These are phyloP conservation scores for Aspergillus panamensis DNA, from an alignment of 495 filamentous ascomycete genomes.

Conservation along the genomic window DNA sequence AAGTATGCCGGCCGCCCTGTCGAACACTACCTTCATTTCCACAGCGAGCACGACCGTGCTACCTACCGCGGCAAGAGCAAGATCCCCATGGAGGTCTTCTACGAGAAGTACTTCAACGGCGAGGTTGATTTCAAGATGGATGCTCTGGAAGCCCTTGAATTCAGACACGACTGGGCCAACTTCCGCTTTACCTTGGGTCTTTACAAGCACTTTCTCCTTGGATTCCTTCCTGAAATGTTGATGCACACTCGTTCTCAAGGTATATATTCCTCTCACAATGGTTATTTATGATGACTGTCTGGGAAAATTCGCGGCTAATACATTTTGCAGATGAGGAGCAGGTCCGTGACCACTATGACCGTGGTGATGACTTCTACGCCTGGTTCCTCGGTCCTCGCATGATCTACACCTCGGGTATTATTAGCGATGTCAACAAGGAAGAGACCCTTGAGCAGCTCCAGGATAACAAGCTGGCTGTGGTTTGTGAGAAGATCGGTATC, in stretches of 20 bases:
- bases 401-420: conserved; percentile 70
- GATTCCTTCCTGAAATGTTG: conserved; percentile 65
- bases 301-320: conserved; percentile 6
- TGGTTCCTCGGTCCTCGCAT: conserved; percentile 73
- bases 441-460: conserved; percentile 65
- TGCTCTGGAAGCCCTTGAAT: conserved; percentile 57
- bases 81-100: conserved; percentile 64
- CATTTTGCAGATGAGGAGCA: conserved; percentile 63
- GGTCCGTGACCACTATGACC: conserved; percentile 72
- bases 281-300: background rate
- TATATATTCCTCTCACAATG: conserved; percentile 23
- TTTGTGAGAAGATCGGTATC: conserved; percentile 69
- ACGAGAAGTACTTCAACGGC: conserved; percentile 64
- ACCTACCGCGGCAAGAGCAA: conserved; percentile 60
- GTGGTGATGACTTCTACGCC: conserved; percentile 71
- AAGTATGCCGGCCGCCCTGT: conserved; percentile 57
- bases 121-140: conserved; percentile 65
- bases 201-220: conserved; percentile 64
- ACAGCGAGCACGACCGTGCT: conserved; percentile 51
- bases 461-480: conserved; percentile 66
- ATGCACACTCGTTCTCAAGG: conserved; percentile 68
- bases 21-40: conserved; percentile 63
- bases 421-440: conserved; percentile 62
- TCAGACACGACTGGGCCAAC: conserved; percentile 66
- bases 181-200: conserved; percentile 64